Percentiles rank a stretch among this genome's conserved stretches.
Evolutionary conservation across 2,329 filamentous ascomycete genomes (phyloP).

Genomic region (Calonectria pseudoturangicola): DNA sequence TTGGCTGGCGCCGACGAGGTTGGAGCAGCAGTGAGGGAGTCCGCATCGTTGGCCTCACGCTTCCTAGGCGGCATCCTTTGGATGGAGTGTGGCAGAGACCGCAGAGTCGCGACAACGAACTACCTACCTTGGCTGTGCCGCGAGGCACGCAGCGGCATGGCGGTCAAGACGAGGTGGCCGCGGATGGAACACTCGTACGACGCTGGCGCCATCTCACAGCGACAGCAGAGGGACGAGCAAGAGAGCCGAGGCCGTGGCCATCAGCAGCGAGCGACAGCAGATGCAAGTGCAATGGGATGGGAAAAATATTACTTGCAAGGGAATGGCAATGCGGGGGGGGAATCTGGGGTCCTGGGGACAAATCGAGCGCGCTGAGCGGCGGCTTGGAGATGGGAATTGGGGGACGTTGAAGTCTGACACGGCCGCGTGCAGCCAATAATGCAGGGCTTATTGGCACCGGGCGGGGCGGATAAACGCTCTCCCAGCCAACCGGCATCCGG

Average conservation of each 20-base stretch:
- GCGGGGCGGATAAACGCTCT: conserved; percentile 53
- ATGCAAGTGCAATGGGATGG: conserved; percentile 35
- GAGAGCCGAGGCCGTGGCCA: conserved; percentile 43
- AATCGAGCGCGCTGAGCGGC: conserved; percentile 42
- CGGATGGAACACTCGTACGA: conserved; percentile 43
- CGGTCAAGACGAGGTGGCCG: conserved; percentile 40
- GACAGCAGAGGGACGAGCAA: conserved; percentile 31
- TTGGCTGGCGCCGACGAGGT: conserved; percentile 63
- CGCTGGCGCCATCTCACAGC: conserved; percentile 51
- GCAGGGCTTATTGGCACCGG: conserved; percentile 42
- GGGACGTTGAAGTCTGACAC: conserved; percentile 17
- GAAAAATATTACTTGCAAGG: conserved; percentile 39
- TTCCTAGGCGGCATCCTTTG: conserved; percentile 64
- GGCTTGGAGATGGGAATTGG: conserved; percentile 42
- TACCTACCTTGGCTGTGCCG: conserved; percentile 52
- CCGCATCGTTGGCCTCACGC: conserved; percentile 55
- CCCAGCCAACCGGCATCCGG: conserved; percentile 47
- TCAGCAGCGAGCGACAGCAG: conserved; percentile 39
- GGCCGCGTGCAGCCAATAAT: conserved; percentile 30
- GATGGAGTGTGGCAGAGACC: conserved; percentile 37
- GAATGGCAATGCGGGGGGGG: conserved; percentile 53
- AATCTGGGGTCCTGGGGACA: conserved; percentile 52
- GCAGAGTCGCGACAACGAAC: conserved; percentile 36
- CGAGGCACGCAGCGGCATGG: conserved; percentile 51
- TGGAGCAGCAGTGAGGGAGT: conserved; percentile 51